phyloP scores from a whole-genome alignment of 2,329 filamentous ascomycete species.

The Arthrobotrys sphaeroides region DNA sequence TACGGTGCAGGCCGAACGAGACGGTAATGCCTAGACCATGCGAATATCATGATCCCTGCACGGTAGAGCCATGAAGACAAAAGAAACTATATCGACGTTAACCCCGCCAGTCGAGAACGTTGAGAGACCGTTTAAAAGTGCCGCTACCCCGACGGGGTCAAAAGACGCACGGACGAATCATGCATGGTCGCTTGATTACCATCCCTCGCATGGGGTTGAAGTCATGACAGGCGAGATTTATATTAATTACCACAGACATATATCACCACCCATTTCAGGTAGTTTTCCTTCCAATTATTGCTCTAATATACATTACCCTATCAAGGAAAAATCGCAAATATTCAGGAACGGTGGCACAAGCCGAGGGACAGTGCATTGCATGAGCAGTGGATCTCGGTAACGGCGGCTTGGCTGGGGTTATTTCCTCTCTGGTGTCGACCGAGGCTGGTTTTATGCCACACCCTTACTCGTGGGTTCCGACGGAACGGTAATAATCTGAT shows the following conservation, averaged over 20 bases:
- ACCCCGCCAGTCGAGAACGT: constrained; percentile 10
- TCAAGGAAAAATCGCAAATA: constrained; percentile 14
- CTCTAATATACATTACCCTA: not conserved
- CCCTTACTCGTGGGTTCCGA: constrained; percentile 26
- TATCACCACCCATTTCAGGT: constrained; percentile 2
- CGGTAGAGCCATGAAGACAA: not conserved
- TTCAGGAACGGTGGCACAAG: constrained; percentile 29
- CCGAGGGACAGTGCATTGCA: constrained; percentile 28
- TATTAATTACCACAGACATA: not conserved
- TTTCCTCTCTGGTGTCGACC: constrained; percentile 16
- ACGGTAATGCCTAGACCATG: constrained; percentile 21
- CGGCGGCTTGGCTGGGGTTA: constrained; percentile 17
- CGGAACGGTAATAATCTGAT: constrained; percentile 26
- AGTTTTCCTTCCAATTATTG: constrained; percentile 17
- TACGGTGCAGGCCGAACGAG: constrained; percentile 4
- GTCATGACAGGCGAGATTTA: constrained; percentile 11
- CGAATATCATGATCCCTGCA: constrained; percentile 8
- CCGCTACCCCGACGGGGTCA: not conserved
- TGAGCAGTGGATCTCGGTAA: constrained; percentile 18
- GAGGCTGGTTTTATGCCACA: constrained; percentile 1
- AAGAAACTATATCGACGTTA: not conserved
- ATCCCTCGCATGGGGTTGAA: not conserved
- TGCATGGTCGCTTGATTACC: constrained; percentile 49
- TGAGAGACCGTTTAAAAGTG: constrained; percentile 5
- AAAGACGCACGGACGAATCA: constrained; percentile 30